Evolutionary conservation across 768 basidiomycete species (phyloP).

Genomic region (Cystobasidium ongulense): DNA sequence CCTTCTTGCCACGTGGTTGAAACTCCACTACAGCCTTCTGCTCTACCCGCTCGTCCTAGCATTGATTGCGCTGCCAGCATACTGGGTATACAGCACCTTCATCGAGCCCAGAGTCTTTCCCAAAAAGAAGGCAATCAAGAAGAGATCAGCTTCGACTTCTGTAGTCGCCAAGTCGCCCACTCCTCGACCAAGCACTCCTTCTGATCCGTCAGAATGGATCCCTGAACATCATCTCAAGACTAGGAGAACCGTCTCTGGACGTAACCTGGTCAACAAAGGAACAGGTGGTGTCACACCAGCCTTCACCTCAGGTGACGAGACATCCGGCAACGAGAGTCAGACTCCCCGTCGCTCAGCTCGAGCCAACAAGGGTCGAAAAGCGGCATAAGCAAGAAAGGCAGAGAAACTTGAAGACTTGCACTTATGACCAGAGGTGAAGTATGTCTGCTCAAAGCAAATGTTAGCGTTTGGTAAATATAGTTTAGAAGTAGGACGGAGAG

Average conservation of each 20-base stretch:
- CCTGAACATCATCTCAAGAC: constrained; percentile 44
- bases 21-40: constrained; percentile 41
- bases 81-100: constrained; percentile 43
- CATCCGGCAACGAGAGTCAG: constrained; percentile 15
- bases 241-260: constrained; percentile 17
- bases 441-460: too few relatives aligned
- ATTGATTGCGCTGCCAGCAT: constrained; percentile 40
- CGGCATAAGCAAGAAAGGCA: neutral
- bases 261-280: constrained; percentile 24
- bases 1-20: neutral
- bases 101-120: constrained; percentile 32
- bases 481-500: too few relatives aligned
- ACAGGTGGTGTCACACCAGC: constrained; percentile 13
- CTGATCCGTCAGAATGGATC: constrained; percentile 47
- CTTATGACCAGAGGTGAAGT: neutral
- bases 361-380: constrained; percentile 10
- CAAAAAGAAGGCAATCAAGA: constrained; percentile 26
- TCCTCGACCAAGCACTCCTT: constrained; percentile 33
- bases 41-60: constrained; percentile 44
- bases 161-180: constrained; percentile 23
- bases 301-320: constrained; percentile 16
- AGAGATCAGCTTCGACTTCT: neutral
- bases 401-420: neutral
- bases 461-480: too few relatives aligned
- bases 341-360: constrained; percentile 21